Percentiles rank a stretch among this genome's conserved stretches.
These are phyloP conservation scores for Cryptosporidium bovis DNA, from an alignment of 169 alveolate genomes.

Conservation along the genomic window DNA sequence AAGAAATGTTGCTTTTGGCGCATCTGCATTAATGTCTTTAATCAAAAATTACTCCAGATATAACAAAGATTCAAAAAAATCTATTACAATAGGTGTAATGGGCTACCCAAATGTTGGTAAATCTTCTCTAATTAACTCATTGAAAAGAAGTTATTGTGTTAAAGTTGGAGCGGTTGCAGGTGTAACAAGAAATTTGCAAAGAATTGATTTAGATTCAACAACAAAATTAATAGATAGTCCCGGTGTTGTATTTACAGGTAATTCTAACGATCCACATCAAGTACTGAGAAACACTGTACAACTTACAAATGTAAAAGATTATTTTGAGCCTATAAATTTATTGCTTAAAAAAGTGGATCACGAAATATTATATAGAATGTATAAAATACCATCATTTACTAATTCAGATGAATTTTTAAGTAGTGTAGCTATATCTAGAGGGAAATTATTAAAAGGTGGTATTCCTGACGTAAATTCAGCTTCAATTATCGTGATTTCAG, in stretches of 20 bases:
- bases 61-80: slow-evolving; percentile 83
- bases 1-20: slow-evolving; percentile 85
- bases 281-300: slow-evolving; percentile 89
- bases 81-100: slow-evolving; percentile 91
- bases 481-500: slow-evolving; percentile 89
- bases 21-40: slow-evolving; percentile 86
- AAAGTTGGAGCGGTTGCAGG: slow-evolving; percentile 94
- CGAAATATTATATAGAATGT: slow-evolving; percentile 82
- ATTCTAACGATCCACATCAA: slow-evolving; percentile 80
- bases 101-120: slow-evolving; percentile 96
- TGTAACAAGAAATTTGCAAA: slow-evolving; percentile 89
- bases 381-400: slow-evolving; percentile 82
- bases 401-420: slow-evolving; percentile 80
- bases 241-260: slow-evolving; percentile 91
- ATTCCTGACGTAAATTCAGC: slow-evolving; percentile 88
- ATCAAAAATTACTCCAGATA: slow-evolving; percentile 88
- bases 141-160: slow-evolving; percentile 90
- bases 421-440: slow-evolving; percentile 81
- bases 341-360: slow-evolving; percentile 83
- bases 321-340: slow-evolving; percentile 87
- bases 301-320: slow-evolving; percentile 89
- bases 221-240: slow-evolving; percentile 93
- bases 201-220: slow-evolving; percentile 88
- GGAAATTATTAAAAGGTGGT: slow-evolving; percentile 88
- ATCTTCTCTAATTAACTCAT: slow-evolving; percentile 90